Evolutionary conservation across 169 alveolate species (phyloP), one percentile per base, ranked within the genome.

Genomic region (Ichthyophthirius multifiliis): DNA sequence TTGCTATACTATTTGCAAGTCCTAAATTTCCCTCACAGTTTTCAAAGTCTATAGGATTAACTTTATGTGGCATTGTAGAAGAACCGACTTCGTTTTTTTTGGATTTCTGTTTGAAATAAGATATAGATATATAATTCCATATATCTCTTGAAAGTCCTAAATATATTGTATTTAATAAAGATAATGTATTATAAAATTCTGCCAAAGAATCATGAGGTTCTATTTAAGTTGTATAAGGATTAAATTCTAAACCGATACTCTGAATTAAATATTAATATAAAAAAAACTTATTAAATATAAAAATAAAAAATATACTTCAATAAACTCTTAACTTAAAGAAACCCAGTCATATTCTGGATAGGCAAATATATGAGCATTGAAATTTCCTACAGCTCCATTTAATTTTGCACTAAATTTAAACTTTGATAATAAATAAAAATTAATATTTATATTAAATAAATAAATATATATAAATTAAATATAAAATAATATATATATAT

Each of bases 61-160:
- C 96, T 83, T 98, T 98, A 83, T 98, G 99, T 23, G 99, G 99
- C 99, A 98, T 98, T 5, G 99, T 98, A 35, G 99, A 96, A 73
- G 99, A 95, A 0, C 99, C 99, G 15, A 97, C 98, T 89, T 97
- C 99, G 0, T 93, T 94, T 86, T 87, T 74, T 43, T 87, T 76
- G 15, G 82, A 67, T 74, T 64, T 75, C 65, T 85, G 76, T 74
- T 87, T 82, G 83, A 90, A 82, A 83, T 88, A 86, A 39, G 95
- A 92, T 71, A 90, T 76, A 35, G 92, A 84, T 18, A 94, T 93
- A 88, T 97, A 98, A 35, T 94, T 75, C 99, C 99, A 98, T 93
- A 97, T 92, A 84, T 98, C 99, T n/a, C 96, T 89, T 41, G 94
- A 87, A 46, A 98, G 83, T 73, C 97, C 99, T 39, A 95, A 76